Conservation (phyloP, 768 basidiomycete genomes). For the Suillus weaverae region DNA sequence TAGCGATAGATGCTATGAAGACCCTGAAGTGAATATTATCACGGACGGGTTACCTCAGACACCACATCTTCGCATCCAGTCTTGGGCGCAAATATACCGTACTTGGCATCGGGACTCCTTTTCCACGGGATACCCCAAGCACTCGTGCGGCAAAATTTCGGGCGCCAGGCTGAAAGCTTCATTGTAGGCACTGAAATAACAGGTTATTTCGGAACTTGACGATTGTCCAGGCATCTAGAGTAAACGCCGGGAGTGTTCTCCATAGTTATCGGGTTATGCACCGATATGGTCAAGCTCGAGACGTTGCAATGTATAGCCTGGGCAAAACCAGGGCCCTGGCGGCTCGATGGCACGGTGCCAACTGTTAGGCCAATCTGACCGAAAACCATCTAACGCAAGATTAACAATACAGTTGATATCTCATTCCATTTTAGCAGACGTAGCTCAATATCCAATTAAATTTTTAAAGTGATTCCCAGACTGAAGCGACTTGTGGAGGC, state of each 20-base stretch:
- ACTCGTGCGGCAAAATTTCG: background rate
- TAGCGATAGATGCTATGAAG: background rate
- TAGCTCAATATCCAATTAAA: too few species aligned
- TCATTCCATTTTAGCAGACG: background rate
- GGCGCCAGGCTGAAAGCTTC: background rate
- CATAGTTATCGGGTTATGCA: background rate
- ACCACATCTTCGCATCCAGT: background rate
- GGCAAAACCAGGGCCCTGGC: background rate
- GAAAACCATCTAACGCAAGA: background rate
- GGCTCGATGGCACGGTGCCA: constrained; percentile 2
- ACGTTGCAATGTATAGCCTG: background rate
- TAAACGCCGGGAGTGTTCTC: background rate
- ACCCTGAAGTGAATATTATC: background rate
- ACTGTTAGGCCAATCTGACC: background rate
- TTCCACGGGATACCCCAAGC: constrained; percentile 1
- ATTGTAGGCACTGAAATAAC: background rate
- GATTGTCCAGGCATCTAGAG: background rate
- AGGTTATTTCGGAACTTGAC: background rate
- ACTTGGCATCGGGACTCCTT: background rate
- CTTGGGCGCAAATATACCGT: background rate
- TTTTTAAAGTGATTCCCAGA: background rate
- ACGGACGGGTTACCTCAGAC: background rate
- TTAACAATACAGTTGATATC: background rate
- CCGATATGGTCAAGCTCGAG: constrained; percentile 3
- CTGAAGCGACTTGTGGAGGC: background rate